Evolutionary conservation across 1,284 basidiomycete species (phyloP), one percentile per base, ranked within the genome.

Genomic region (Ustanciosporium gigantosporum): DNA sequence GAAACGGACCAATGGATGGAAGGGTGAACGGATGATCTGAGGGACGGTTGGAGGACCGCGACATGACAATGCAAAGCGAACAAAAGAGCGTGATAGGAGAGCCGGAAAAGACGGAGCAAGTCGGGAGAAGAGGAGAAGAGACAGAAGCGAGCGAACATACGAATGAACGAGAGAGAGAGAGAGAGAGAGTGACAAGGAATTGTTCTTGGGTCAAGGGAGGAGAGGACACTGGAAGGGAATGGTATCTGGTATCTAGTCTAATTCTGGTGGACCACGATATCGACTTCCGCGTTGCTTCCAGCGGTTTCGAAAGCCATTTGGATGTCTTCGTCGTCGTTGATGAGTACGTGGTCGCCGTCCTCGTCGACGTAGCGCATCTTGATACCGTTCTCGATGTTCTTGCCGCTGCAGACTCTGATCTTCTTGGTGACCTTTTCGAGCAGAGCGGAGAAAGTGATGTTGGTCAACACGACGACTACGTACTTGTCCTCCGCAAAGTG

Each of bases 381-480:
- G 1, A 65, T 22, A 6, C 40, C 41, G 24, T 42, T 38, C 7
- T 70, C 64, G 2, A 51, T 43, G 4, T 32, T 4, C 23, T 50
- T 52, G 25, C 52, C 68, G n/a, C 46, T 49, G 23, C 65, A 67
- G 3, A 92, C 81, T 19, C 89, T 84, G 66, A 96, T 90, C 83
- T 97, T 97, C 80, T 88, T 87, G 23, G 88, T 86, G 3, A 97
- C 90, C 77, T 88, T 89, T 73, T 92, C 88, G 51, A 92, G 86
- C 37, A 98, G 82, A 27, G 91, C 88, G 46, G 81, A 81, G 77
- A 88, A 94, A 70, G 88, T 84, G 17, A 88, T 89, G 48, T 82
- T 79, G 31, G 87, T 82, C 27, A 90, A 83, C 11, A 94, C 89
- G 76, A 91, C 89, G 53, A 97, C 89, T 57, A 92, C 87, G 76